A percentile compares a stretch with the other conserved stretches of the same genome.
phyloP scores from a whole-genome alignment of 1,284 basidiomycete genomes.

The Mycosarcoma mackinlayi region DNA sequence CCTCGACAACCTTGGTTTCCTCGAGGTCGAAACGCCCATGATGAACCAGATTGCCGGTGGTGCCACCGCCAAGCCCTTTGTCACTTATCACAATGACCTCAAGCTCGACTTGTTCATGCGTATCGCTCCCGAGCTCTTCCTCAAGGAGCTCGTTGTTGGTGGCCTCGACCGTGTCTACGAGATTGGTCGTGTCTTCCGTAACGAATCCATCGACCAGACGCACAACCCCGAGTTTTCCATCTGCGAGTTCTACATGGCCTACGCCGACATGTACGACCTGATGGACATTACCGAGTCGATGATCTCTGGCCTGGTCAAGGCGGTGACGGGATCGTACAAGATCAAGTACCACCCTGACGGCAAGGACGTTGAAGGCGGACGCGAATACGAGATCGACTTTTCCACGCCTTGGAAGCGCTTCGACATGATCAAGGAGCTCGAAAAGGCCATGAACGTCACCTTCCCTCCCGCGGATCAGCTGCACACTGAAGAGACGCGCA shows the following conservation, averaged over 20 bases:
- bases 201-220: constrained; percentile 98
- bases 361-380: constrained; percentile 76
- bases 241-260: constrained; percentile 99
- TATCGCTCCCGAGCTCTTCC: constrained; percentile 95
- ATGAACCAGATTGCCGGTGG: constrained; percentile 97
- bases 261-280: constrained; percentile 98
- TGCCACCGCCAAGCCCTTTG: constrained; percentile 97
- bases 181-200: constrained; percentile 97
- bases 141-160: constrained; percentile 97
- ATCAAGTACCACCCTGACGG: constrained; percentile 92
- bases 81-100: constrained; percentile 99
- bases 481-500: constrained; percentile 87
- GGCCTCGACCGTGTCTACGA: constrained; percentile 98
- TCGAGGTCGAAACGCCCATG: constrained; percentile 99
- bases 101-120: constrained; percentile 97
- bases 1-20: constrained; percentile 91
- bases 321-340: constrained; percentile 84
- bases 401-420: constrained; percentile 97
- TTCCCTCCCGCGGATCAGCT: constrained; percentile 94
- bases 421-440: constrained; percentile 94
- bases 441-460: constrained; percentile 89
- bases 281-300: constrained; percentile 97
- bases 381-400: constrained; percentile 86
- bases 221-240: constrained; percentile 75
- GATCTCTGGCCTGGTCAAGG: constrained; percentile 91